These are phyloP conservation scores for Euphorbia pulcherrima DNA, from an alignment of 345 rosid species.

Conservation along the genomic window DNA sequence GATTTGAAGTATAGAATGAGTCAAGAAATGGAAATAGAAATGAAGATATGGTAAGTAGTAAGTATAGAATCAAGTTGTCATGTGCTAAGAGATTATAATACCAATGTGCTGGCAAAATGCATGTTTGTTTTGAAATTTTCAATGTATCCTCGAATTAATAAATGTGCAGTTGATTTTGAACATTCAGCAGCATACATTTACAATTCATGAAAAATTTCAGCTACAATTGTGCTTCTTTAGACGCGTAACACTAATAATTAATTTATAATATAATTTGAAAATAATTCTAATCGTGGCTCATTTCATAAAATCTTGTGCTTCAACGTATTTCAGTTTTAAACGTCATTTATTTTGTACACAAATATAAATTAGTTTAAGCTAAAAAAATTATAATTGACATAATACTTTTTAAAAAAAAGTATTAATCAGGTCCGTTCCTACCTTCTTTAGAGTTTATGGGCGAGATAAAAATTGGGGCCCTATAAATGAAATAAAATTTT, in stretches of 20 bases:
- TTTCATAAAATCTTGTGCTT: too few species aligned
- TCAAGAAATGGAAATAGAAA: background rate
- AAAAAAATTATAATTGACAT: too few species aligned
- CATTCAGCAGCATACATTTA: too few species aligned
- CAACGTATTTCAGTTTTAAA: too few species aligned
- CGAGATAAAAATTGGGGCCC: too few species aligned
- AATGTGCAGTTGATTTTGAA: background rate
- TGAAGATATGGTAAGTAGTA: background rate
- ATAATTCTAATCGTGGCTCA: too few species aligned
- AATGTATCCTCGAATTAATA: conserved; percentile 2
- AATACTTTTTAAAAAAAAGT: too few species aligned
- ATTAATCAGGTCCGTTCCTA: too few species aligned
- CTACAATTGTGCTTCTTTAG: conserved; percentile 17
- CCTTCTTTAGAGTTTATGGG: too few species aligned
- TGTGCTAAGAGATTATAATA: conserved; percentile 10
- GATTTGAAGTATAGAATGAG: background rate
- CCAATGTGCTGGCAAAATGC: conserved; percentile 30
- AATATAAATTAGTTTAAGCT: too few species aligned
- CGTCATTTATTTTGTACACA: too few species aligned
- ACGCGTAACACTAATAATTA: conserved; percentile 22
- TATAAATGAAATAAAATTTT: too few species aligned
- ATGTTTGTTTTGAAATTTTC: conserved; percentile 19
- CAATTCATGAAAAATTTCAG: background rate
- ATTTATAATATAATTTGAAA: background rate
- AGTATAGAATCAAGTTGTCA: conserved; percentile 6